phyloP scores from a whole-genome alignment of 2,329 filamentous ascomycete genomes.

The Apiospora marii region DNA sequence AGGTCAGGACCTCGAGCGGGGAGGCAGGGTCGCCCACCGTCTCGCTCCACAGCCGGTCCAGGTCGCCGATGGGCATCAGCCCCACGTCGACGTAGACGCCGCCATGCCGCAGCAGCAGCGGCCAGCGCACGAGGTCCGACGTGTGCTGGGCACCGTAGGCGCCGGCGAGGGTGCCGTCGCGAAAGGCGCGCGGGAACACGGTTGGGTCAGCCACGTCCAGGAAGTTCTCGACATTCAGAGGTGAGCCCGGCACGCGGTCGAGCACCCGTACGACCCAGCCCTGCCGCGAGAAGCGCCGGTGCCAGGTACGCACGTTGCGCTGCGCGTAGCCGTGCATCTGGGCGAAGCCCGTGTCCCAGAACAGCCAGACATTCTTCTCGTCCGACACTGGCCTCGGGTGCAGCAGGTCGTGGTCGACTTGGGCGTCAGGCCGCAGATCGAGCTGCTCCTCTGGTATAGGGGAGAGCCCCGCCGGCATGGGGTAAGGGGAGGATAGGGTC shows the following conservation, averaged over 20 bases:
- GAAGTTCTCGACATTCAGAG: slow-evolving; percentile 57
- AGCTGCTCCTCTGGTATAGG: slow-evolving; percentile 48
- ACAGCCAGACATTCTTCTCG: slow-evolving; percentile 65
- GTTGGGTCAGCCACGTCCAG: slow-evolving; percentile 53
- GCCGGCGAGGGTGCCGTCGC: slow-evolving; percentile 56
- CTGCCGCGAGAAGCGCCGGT: slow-evolving; percentile 57
- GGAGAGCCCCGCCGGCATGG: slow-evolving; percentile 50
- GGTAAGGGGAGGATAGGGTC: slow-evolving; percentile 33
- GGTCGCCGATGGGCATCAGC: slow-evolving; percentile 63
- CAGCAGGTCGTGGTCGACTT: slow-evolving; percentile 52
- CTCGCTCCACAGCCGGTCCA: slow-evolving; percentile 60
- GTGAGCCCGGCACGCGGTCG: slow-evolving; percentile 52
- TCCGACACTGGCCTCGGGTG: slow-evolving; percentile 47
- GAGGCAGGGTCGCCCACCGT: slow-evolving; percentile 56
- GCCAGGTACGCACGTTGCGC: slow-evolving; percentile 61
- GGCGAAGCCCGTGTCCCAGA: slow-evolving; percentile 61
- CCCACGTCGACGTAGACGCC: slow-evolving; percentile 67
- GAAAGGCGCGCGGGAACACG: slow-evolving; percentile 58
- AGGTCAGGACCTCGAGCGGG: slow-evolving; percentile 56
- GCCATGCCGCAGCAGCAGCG: slow-evolving; percentile 63
- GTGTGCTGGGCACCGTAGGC: slow-evolving; percentile 60
- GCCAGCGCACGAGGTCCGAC: slow-evolving; percentile 65
- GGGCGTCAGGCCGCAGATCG: slow-evolving; percentile 54
- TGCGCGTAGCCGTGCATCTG: slow-evolving; percentile 59
- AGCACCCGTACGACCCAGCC: slow-evolving; percentile 64